Evolutionary conservation across 2,329 filamentous ascomycete species (phyloP), one percentile per base, ranked within the genome.

Genomic region (Pseudonectria buxi): DNA sequence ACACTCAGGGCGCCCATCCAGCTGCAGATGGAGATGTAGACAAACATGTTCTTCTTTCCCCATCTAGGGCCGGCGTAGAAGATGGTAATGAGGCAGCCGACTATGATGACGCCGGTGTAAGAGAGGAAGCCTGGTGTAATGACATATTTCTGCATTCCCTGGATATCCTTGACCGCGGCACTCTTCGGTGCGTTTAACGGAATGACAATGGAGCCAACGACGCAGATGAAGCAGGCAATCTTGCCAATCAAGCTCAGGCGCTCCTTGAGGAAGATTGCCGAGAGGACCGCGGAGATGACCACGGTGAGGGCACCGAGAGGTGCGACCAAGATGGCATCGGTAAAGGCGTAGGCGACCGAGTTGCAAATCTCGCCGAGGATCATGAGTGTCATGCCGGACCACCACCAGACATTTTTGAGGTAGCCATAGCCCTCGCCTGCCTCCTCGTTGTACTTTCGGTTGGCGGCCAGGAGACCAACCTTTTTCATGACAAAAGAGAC

Each of bases 401-500:
- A 98, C 92, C 92, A 98, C 68, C 76, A 95, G 14, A 71, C 71
- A 55, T 96, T 96, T 67, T 94, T 95, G 51, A 98, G 77, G 59
- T 96, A 98, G 43, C 90, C 89, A 60, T 96, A 96, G 37, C 92
- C 92, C 62, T 96, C 90, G 41, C 92, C 92, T 1, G 92, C 89
- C 47, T 86, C 86, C 64, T 96, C 88, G 43, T 94, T 84, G 69
- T 96, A 96, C 61, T 96, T 96, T 51, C 86, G 80, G 62, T 96
- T 98, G 33, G 92, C 90, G 59, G 80, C 88, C 43, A 98, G 71
- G 49, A 98, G 65, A 4, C 92, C 92, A 40, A 86, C 73, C 67
- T 98, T 98, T 65, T 96, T 96, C 55, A 98, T 66, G 18, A 96
- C 89, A 59, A 96, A 98, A 0, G 90, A 96, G 11, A 83, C 74